These are phyloP conservation scores for Nidula niveotomentosa DNA, from an alignment of 1,284 basidiomycete genomes.

Conservation along the genomic window DNA sequence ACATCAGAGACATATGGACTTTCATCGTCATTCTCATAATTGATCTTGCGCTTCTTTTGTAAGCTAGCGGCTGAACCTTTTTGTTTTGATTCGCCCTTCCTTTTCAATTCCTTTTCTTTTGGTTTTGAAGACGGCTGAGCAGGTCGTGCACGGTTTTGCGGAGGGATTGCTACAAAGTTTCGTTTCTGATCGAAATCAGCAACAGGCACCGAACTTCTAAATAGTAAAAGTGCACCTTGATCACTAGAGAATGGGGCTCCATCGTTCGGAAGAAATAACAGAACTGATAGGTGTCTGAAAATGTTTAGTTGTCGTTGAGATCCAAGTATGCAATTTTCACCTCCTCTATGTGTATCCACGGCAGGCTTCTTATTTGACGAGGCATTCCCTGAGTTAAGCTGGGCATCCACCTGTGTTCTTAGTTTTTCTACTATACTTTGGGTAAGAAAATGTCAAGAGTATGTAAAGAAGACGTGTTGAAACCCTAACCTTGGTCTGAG, in stretches of 20 bases:
- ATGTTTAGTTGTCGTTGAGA: constrained; percentile 1
- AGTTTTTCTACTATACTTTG: constrained; percentile 67
- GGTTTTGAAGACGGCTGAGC: constrained; percentile 8
- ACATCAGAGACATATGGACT: constrained; percentile 20
- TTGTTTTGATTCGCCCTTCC: constrained; percentile 6
- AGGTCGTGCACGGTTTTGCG: constrained; percentile 13
- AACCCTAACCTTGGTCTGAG: constrained; percentile 60
- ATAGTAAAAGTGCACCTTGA: constrained; percentile 50
- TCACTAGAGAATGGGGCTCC: constrained; percentile 71
- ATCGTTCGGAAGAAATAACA: constrained; percentile 79
- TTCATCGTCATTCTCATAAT: constrained; percentile 31
- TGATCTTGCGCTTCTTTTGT: constrained; percentile 46
- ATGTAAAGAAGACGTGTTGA: constrained; percentile 1
- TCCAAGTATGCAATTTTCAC: constrained; percentile 31
- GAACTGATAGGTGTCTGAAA: constrained; percentile 73
- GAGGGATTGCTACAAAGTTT: constrained; percentile 47
- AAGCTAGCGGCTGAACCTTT: constrained; percentile 12
- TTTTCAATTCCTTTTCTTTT: constrained; percentile 13
- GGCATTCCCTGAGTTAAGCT: constrained; percentile 37
- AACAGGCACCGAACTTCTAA: not conserved
- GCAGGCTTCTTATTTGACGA: constrained; percentile 55
- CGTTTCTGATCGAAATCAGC: constrained; percentile 38
- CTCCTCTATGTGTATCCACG: constrained; percentile 75
- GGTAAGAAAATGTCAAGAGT: not conserved
- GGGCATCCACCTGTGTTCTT: constrained; percentile 45